These are phyloP conservation scores for Saccharomycopsis sp. DNA, from an alignment of 805 yeast genomes.

Conservation along the genomic window DNA sequence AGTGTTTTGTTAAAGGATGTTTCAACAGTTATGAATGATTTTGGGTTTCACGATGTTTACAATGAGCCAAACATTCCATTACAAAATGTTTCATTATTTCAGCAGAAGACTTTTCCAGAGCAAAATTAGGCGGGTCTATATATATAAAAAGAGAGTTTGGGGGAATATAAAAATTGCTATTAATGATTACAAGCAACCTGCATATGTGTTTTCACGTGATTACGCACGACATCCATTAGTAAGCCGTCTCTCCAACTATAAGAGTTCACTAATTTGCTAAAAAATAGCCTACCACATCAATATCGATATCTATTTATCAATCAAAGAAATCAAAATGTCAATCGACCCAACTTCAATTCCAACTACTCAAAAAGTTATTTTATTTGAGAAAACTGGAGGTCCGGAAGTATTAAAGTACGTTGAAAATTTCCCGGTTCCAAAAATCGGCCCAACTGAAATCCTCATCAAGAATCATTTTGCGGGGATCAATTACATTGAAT, in stretches of 20 bases:
- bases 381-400: constrained; percentile 49
- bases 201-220: neutral
- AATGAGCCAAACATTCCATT: constrained; percentile 3
- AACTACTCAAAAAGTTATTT: constrained; percentile 46
- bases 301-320: constrained; percentile 10
- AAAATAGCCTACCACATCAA: neutral
- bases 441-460: constrained; percentile 46
- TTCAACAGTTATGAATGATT: constrained; percentile 20
- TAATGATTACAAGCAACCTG: neutral
- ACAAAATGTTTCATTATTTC: constrained; percentile 4
- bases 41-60: constrained; percentile 20
- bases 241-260: neutral
- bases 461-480: constrained; percentile 67
- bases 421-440: constrained; percentile 51
- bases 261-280: neutral
- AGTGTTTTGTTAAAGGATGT: constrained; percentile 18
- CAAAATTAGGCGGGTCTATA: too few relatives aligned
- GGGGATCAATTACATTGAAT: constrained; percentile 80
- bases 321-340: too few relatives aligned
- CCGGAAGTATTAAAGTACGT: constrained; percentile 54
- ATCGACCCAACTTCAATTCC: too few relatives aligned
- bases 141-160: neutral
- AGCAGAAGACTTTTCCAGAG: too few relatives aligned
- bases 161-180: neutral
- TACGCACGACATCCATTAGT: neutral